phyloP scores from a whole-genome alignment of 2,329 filamentous ascomycete genomes.

The Podosphaera leucotricha region DNA sequence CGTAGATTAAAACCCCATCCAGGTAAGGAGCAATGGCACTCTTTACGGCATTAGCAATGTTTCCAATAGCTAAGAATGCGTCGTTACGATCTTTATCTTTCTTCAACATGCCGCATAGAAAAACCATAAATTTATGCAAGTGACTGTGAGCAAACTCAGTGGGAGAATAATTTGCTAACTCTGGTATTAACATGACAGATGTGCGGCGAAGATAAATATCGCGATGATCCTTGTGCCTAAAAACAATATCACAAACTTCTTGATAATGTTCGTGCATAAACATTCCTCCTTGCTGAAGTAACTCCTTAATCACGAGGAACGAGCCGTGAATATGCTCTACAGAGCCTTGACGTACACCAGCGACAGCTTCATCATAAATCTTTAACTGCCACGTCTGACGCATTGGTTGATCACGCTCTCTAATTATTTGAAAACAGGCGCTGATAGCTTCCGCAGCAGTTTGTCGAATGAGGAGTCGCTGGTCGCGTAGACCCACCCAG shows the following conservation, averaged over 20 bases:
- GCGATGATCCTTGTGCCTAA: conserved; percentile 78
- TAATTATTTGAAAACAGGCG: conserved; percentile 87
- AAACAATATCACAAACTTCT: conserved; percentile 78
- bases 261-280: conserved; percentile 95
- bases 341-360: conserved; percentile 56
- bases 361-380: conserved; percentile 67
- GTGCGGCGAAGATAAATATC: conserved; percentile 74
- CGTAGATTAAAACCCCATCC: conserved; percentile 80
- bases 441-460: conserved; percentile 84
- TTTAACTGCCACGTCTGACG: conserved; percentile 73
- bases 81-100: conserved; percentile 86
- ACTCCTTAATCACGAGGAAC: conserved; percentile 72
- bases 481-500: conserved; percentile 81
- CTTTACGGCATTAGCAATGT: conserved; percentile 88
- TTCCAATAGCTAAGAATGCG: conserved; percentile 85
- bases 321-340: conserved; percentile 88
- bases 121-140: conserved; percentile 91
- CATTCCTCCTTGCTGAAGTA: conserved; percentile 89
- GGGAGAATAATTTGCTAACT: conserved; percentile 78
- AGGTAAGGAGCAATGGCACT: conserved; percentile 88
- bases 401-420: conserved; percentile 72
- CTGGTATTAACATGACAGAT: conserved; percentile 74
- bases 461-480: conserved; percentile 72
- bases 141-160: conserved; percentile 71
- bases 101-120: conserved; percentile 79